A percentile compares a stretch with the other conserved stretches of the same genome.
Conservation (phyloP, 108 stramenopile genomes). For the Aurantiochytrium sp. region DNA sequence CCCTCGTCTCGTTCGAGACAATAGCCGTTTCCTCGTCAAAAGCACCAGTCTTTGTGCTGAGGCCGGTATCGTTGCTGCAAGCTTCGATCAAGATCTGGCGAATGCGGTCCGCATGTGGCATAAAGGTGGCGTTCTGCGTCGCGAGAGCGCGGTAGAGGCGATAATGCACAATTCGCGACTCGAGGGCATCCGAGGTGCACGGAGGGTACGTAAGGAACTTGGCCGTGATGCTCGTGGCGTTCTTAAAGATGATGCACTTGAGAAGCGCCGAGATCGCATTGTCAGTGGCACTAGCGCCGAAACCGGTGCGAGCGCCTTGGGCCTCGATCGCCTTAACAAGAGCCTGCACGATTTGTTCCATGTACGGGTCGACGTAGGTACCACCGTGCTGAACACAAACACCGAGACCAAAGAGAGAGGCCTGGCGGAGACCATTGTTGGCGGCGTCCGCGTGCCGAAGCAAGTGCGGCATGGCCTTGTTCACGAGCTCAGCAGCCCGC, state of each 20-base stretch:
- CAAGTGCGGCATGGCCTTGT: background rate
- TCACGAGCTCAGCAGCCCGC: background rate
- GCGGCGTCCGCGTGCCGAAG: background rate
- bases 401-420: background rate
- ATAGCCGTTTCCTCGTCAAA: background rate
- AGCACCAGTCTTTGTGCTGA: background rate
- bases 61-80: background rate
- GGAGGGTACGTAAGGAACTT: background rate
- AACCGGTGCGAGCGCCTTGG: background rate
- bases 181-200: background rate
- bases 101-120: background rate
- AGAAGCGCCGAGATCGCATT: background rate
- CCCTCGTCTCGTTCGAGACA: background rate
- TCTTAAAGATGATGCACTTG: slow-evolving; percentile 14
- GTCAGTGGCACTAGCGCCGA: background rate
- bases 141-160: background rate
- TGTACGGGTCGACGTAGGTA: background rate
- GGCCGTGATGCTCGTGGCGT: background rate
- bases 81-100: background rate
- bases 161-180: background rate
- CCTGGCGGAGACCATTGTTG: background rate
- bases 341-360: background rate
- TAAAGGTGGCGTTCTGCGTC: background rate
- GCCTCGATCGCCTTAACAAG: background rate
- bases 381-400: background rate